A percentile compares a stretch with the other conserved stretches of the same genome.
Conservation (phyloP, 768 basidiomycete genomes). For the Calocybe cyanea region DNA sequence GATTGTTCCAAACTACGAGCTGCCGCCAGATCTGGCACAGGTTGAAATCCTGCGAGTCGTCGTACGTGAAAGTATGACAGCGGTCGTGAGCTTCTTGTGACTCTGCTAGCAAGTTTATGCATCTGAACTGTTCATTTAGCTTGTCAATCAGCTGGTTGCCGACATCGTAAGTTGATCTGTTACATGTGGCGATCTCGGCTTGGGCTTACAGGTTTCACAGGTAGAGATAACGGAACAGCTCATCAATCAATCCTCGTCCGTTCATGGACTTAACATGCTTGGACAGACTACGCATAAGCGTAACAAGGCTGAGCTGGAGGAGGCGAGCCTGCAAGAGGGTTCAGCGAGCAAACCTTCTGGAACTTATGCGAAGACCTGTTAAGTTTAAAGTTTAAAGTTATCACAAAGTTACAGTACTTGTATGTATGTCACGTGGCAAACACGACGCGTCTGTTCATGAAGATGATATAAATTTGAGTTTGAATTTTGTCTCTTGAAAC, state of each 20-base stretch:
- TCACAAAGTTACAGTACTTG: too few relatives aligned
- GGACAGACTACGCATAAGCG: constrained; percentile 24
- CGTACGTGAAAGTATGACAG: constrained; percentile 56
- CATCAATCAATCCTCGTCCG: constrained; percentile 37
- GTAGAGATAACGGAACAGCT: constrained; percentile 65
- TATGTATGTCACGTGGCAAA: too few relatives aligned
- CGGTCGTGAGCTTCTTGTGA: constrained; percentile 29
- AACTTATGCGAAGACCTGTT: constrained; percentile 70
- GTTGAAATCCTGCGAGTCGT: constrained; percentile 65
- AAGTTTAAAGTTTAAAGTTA: constrained; percentile 7
- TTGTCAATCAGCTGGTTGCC: constrained; percentile 59
- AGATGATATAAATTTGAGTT: neutral
- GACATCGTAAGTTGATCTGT: constrained; percentile 53
- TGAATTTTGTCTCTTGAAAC: constrained; percentile 12
- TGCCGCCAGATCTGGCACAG: constrained; percentile 50
- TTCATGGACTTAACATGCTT: constrained; percentile 48
- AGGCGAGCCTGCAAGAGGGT: constrained; percentile 45
- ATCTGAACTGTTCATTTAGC: constrained; percentile 31
- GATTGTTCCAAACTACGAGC: constrained; percentile 50
- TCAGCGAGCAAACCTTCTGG: constrained; percentile 48
- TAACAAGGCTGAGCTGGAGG: constrained; percentile 31
- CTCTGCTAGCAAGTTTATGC: too few relatives aligned
- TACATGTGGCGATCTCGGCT: neutral
- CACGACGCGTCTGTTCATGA: neutral
- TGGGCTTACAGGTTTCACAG: constrained; percentile 24